Evolutionary conservation across 2,329 filamentous ascomycete genomes (phyloP), one percentile per base, ranked within the genome.

Genomic region (Penicillium sp.): DNA sequence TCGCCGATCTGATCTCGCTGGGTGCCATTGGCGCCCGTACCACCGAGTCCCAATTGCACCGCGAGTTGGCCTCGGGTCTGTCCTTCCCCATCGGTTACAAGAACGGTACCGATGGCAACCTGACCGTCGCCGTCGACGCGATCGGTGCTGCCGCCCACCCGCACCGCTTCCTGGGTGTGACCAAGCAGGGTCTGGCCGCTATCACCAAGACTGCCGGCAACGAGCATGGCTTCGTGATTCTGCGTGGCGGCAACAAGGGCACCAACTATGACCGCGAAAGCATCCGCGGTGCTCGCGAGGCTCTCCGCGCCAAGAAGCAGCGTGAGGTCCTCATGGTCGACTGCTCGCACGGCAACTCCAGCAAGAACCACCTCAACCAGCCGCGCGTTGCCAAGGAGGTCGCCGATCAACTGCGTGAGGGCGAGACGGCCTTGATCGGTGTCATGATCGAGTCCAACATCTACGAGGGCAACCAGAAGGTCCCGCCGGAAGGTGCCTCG

Each of bases 371-470:
- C 73, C 82, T 84, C 58, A 98, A 98, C 70, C 90, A 98, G 71
- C 92, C 92, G 56, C 84, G 90, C 69, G 90, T 96, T 30, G 88
- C 90, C 48, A 78, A 84, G 63, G 75, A 74, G 35, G 72, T 98
- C 44, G 83, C 77, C 20, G 85, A 94, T 37, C 90, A 98, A 71
- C 75, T 98, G 48, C 80, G 84, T 35, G 81, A 84, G 49, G 90
- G 90, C 42, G 86, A 98, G 71, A 82, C 79, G 42, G 82, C 79
- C 49, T 94, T 98, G 56, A 78, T 96, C 50, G 92, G 89, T 62
- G 87, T 96, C 60, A 98, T 98, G 90, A 94, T 98, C 55, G 90
- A 98, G 73, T 95, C 87, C 60, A 90, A 96, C 70, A 90, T 96
- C 74, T 80, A 90, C 66, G 92, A 95, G 70, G 81, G 79, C 56